Base-by-base conservation (phyloP, 352 stramenopile genomes). In the Pythium phragmitis region DNA sequence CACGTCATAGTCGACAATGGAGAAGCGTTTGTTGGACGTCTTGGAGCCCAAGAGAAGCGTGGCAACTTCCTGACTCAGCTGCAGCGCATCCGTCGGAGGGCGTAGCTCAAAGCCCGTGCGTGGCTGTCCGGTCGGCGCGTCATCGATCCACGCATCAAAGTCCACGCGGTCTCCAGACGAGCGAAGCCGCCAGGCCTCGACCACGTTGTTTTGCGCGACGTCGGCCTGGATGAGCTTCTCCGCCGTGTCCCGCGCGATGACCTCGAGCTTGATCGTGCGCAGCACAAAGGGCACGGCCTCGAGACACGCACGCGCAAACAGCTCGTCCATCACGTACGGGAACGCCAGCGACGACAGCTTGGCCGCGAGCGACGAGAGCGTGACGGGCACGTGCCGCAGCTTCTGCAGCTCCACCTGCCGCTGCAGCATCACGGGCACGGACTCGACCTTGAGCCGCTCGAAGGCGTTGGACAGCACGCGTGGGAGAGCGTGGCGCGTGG, bases 111-210 rank as follows among this genome's bases (percentile, higher is more conserved):
- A 92, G 3, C 84, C 82, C 3, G 71, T 80, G 8, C 81, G 82
- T 23, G 71, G 36, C 16, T 64, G 51, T 0, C 69, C 69, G 0
- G 77, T 88, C 9, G 80, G 84, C 13, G 54, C 67, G 19, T 88
- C 79, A 28, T 89, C 84, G 12, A 92, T 80, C 73, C 80, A 88
- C 23, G 73, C 49, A 49, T 92, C 84, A 7, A 90, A 83, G 51
- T 92, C 63, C 0, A 82, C 87, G 11, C 39, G 60, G 2, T 50
- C 30, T 0, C 23, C n/a, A 0, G 48, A 53, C 0, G 68, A 64
- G 13, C 65, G 61, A 37, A 74, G 67, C 9, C 75, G 67, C 79
- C 79, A 92, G 7, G 70, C 71, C 63, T 88, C 73, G 1, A 92
- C 70, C 0, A 82, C 68, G 7, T 68, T 81, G 21, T 79, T 70